Percentiles rank a stretch among this genome's conserved stretches.
Conservation (phyloP, 148 eudicot species). For the Amaranthus cruentus region DNA sequence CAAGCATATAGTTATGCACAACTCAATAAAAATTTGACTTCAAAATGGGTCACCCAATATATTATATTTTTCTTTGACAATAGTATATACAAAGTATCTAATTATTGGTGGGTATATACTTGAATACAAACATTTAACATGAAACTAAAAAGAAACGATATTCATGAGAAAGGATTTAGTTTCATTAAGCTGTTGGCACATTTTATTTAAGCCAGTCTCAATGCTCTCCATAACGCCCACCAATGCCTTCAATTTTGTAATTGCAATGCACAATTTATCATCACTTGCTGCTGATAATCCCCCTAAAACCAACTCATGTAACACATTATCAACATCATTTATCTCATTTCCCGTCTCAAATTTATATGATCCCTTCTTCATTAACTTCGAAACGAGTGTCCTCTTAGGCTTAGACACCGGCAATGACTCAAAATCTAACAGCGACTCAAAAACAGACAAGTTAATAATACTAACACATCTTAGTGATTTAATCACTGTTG, state of each 20-base stretch:
- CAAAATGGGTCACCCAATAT: no score
- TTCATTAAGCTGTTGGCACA: constrained; percentile 23
- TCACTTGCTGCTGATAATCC: not conserved
- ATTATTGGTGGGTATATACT: no score
- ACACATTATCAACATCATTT: constrained; percentile 19
- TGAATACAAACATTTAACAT: no score
- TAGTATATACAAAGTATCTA: no score
- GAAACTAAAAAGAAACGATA: constrained; percentile 21
- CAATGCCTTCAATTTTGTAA: constrained; percentile 19
- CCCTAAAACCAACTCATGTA: constrained; percentile 11
- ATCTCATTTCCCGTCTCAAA: constrained; percentile 21
- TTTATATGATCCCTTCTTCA: constrained; percentile 10
- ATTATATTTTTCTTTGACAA: no score
- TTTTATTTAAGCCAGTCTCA: constrained; percentile 23
- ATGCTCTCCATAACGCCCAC: constrained; percentile 24
- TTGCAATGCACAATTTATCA: constrained; percentile 5
- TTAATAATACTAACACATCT: constrained; percentile 34
- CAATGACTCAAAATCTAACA: constrained; percentile 29
- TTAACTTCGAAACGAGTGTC: constrained; percentile 29
- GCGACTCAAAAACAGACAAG: constrained; percentile 27
- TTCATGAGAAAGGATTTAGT: constrained; percentile 27
- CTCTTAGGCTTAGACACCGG: constrained; percentile 26
- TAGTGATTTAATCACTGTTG: constrained; percentile 29
- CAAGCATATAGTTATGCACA: no score
- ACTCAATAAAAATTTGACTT: no score